Base-by-base conservation (phyloP, 2,329 filamentous ascomycete genomes). In the Camptophora hylomeconis region DNA sequence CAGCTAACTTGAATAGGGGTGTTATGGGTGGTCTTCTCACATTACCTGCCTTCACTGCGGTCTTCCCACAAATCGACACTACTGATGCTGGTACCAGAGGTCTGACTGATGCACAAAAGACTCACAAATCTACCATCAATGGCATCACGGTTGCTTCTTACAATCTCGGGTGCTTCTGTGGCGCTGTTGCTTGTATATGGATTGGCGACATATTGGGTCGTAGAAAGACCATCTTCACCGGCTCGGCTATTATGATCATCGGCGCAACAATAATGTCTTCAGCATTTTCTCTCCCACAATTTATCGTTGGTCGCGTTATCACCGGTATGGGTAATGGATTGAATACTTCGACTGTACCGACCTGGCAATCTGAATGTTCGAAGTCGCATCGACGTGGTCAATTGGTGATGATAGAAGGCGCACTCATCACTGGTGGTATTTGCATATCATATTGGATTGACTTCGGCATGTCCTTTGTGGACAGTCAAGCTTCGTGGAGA, bases 21-120 rank as follows among this genome's bases (percentile, higher is more conserved):
- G 75, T 82, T 7, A 83, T 80, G 65, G 79, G 75, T 24, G 75
- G 75, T 32, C 72, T 87, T 39, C 58, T 87, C 32, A 81, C 77
- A 3, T 65, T 86, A 45, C 55, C 65, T 12, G 63, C 64, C 7
- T 81, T 80, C 42, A 56, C 72, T 2, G 43, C 50, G 2, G 52
- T 56, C 10, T 74, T 74, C 39, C 69, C 68, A 0, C 46, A 57
- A 19, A 41, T 41, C 22, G 63, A 72, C 44, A 60, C 66, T 4
- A 31, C 28, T n/a, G 19, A 24, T 22, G 13, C 34, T 30, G 29
- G 38, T 33, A 13, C 14, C 20, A 13, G n/a, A 8, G 20, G 8
- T 23, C 5, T 27, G 28, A 22, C 42, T 0, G 38, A 36, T 5
- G 15, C 29, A 3, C 23, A 31, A 20, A 13, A 10, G 17, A 32